Percentiles rank a stretch among this genome's conserved stretches.
These are phyloP conservation scores for Monilinia fructicola DNA, from an alignment of 2,329 filamentous ascomycete genomes.

Conservation along the genomic window DNA sequence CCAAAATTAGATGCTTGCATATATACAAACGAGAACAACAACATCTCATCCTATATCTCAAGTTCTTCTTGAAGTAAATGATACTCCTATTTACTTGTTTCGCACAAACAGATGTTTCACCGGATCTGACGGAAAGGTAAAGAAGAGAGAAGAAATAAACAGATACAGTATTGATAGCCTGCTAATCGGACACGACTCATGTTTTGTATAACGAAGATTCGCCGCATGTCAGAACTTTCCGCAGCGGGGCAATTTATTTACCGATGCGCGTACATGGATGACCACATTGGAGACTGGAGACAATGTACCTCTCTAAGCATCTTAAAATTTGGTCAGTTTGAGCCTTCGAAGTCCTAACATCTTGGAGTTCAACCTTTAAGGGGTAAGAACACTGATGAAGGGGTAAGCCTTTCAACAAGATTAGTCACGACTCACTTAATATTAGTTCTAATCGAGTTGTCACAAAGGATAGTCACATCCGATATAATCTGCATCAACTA, in stretches of 20 bases:
- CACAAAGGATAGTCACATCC: neutral
- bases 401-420: neutral
- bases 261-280: neutral
- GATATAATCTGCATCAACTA: neutral
- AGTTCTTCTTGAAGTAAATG: neutral
- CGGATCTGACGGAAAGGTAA: neutral
- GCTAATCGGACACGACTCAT: neutral
- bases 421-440: neutral
- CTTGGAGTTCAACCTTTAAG: neutral
- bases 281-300: neutral
- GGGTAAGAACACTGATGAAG: neutral
- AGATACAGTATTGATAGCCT: neutral
- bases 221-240: constrained; percentile 6
- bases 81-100: neutral
- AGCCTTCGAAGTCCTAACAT: neutral
- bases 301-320: neutral
- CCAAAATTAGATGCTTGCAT: neutral
- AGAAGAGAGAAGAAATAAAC: neutral
- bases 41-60: neutral
- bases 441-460: neutral
- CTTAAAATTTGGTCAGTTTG: neutral
- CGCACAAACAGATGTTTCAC: neutral
- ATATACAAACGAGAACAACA: neutral
- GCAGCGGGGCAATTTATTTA: neutral
- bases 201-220: neutral